Percentiles rank a stretch among this genome's conserved stretches.
Evolutionary conservation across 78 protist genomes (phyloP).

Genomic region (Speleostelium caveatum): DNA sequence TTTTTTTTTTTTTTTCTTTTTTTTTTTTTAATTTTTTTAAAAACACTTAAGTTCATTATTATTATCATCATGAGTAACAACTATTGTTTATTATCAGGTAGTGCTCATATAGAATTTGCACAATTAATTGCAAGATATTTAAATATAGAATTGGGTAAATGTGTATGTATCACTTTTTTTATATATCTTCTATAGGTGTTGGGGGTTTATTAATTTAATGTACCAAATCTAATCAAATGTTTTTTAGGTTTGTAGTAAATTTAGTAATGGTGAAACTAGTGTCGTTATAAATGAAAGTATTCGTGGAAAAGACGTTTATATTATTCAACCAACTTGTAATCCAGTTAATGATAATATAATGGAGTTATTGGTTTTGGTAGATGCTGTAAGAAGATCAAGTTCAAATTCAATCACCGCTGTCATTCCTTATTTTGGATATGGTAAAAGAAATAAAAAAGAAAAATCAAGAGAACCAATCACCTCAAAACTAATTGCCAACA

Average conservation of each 20-base stretch:
- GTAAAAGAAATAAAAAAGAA: conserved; percentile 74
- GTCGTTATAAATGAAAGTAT: conserved; percentile 56
- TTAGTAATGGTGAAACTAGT: conserved; percentile 80
- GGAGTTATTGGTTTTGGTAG: conserved; percentile 89
- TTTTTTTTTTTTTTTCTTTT: too few species aligned
- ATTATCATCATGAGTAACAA: neutral
- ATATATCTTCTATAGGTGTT: too few species aligned
- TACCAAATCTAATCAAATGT: neutral
- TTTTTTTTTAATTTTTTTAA: too few species aligned
- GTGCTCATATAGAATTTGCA: conserved; percentile 82
- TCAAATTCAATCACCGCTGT: conserved; percentile 87
- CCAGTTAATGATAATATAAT: conserved; percentile 86
- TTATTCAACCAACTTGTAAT: conserved; percentile 85
- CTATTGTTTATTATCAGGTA: conserved; percentile 36
- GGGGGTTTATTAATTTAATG: neutral
- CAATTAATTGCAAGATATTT: conserved; percentile 50
- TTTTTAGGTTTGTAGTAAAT: conserved; percentile 47
- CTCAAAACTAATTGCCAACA: conserved; percentile 89
- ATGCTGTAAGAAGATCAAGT: conserved; percentile 87
- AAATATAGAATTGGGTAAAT: conserved; percentile 59
- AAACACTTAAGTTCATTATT: too few species aligned
- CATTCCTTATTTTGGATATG: conserved; percentile 89
- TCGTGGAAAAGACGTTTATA: conserved; percentile 83
- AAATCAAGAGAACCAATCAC: conserved; percentile 89
- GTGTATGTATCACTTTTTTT: neutral